Conservation (phyloP, 345 rosid species). For the Heritiera littoralis region DNA sequence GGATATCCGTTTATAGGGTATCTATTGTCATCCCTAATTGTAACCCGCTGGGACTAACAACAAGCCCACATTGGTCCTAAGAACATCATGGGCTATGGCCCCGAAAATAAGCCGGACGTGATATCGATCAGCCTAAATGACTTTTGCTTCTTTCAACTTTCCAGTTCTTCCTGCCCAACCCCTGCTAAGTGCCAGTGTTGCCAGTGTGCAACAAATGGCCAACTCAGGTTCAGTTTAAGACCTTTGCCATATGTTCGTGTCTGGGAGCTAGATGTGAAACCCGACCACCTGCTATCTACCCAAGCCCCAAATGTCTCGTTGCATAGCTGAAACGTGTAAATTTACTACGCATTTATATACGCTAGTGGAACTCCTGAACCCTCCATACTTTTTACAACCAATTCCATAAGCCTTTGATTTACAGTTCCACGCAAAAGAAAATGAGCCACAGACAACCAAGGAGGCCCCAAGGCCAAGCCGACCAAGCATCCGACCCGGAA, state of each 20-base stretch:
- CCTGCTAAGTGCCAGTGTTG: no score
- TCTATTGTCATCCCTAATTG: no score
- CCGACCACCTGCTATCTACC: background rate
- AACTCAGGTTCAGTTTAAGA: background rate
- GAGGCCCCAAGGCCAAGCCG: constrained; percentile 22
- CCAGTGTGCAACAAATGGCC: background rate
- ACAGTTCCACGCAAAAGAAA: background rate
- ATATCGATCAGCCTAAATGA: no score
- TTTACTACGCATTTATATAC: background rate
- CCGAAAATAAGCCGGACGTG: no score
- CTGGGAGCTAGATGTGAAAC: background rate
- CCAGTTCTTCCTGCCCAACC: no score
- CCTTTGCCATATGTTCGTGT: background rate
- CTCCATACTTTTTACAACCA: background rate
- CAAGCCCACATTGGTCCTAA: no score
- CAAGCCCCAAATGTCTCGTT: background rate
- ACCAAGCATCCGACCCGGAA: constrained; percentile 13
- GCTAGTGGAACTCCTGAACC: background rate
- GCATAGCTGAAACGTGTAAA: background rate
- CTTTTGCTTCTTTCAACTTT: no score
- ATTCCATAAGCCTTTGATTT: background rate
- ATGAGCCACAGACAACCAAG: constrained; percentile 35
- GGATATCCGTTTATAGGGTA: no score
- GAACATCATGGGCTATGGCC: no score
- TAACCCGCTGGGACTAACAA: no score